A percentile compares a stretch with the other conserved stretches of the same genome.
Conservation (phyloP, 768 basidiomycete species). For the Naganishia antarctica region DNA sequence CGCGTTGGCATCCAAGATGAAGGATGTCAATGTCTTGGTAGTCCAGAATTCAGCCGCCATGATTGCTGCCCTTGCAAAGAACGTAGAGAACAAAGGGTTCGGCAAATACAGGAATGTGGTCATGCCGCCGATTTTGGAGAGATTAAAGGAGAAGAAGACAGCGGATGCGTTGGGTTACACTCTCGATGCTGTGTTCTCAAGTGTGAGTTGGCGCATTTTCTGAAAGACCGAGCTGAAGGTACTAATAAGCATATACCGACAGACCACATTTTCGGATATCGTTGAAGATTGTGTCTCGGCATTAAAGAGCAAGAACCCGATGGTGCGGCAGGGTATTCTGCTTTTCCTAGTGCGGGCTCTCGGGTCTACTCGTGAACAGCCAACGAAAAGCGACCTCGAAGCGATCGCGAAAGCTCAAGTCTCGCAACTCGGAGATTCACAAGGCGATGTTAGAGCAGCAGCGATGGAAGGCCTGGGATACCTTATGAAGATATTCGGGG, state of each 20-base stretch:
- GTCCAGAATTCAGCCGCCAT: slow-evolving; percentile 82
- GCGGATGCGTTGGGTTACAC: slow-evolving; percentile 82
- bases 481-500: slow-evolving; percentile 95
- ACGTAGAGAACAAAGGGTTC: slow-evolving; percentile 64
- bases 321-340: slow-evolving; percentile 87
- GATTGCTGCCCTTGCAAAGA: slow-evolving; percentile 78
- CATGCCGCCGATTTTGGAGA: slow-evolving; percentile 72
- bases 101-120: slow-evolving; percentile 66
- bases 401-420: slow-evolving; percentile 71
- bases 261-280: slow-evolving; percentile 77
- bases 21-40: slow-evolving; percentile 91
- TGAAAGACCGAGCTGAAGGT: not conserved
- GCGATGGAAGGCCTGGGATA: slow-evolving; percentile 84
- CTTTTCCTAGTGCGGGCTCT: slow-evolving; percentile 80
- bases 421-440: slow-evolving; percentile 74
- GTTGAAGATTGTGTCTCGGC: slow-evolving; percentile 73
- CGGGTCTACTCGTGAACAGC: slow-evolving; percentile 62
- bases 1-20: slow-evolving; percentile 70
- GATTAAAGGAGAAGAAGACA: slow-evolving; percentile 88
- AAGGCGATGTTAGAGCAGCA: slow-evolving; percentile 80
- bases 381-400: slow-evolving; percentile 73
- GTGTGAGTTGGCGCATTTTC: slow-evolving; percentile 56
- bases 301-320: slow-evolving; percentile 86
- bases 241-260: slow-evolving; percentile 5
- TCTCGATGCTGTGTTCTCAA: slow-evolving; percentile 78